phyloP scores from a whole-genome alignment of 106 monocot genomes.

The Agapanthus africanus region DNA sequence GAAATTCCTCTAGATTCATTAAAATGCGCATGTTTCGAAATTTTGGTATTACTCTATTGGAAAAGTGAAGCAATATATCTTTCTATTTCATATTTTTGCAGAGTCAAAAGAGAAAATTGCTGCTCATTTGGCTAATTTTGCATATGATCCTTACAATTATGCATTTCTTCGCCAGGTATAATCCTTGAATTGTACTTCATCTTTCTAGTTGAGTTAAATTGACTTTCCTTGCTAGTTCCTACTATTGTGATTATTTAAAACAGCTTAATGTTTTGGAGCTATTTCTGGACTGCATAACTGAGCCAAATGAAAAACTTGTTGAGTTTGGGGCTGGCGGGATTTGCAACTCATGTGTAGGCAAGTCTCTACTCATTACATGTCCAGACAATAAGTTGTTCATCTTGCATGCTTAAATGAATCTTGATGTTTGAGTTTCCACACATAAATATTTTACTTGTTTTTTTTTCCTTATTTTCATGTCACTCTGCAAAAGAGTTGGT shows the following conservation, averaged over 20 bases:
- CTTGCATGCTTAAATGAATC: neutral
- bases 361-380: constrained; percentile 6
- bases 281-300: constrained; percentile 90
- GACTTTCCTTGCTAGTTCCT: neutral
- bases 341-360: constrained; percentile 77
- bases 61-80: neutral
- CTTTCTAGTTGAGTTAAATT: neutral
- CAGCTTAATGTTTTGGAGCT: constrained; percentile 90
- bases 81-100: constrained; percentile 18
- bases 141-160: constrained; percentile 97
- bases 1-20: too few species aligned
- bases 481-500: neutral
- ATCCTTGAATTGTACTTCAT: neutral
- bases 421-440: neutral
- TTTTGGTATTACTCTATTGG: neutral
- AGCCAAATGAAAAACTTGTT: constrained; percentile 91
- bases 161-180: constrained; percentile 79
- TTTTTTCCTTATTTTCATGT: neutral
- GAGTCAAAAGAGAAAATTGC: constrained; percentile 85
- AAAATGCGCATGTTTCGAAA: neutral
- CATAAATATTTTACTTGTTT: neutral
- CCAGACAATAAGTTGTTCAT: neutral
- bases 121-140: constrained; percentile 97
- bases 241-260: constrained; percentile 34
- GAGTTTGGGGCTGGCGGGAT: constrained; percentile 89